Conservation (phyloP, 2,329 filamentous ascomycete genomes). For the Oidium heveae region DNA sequence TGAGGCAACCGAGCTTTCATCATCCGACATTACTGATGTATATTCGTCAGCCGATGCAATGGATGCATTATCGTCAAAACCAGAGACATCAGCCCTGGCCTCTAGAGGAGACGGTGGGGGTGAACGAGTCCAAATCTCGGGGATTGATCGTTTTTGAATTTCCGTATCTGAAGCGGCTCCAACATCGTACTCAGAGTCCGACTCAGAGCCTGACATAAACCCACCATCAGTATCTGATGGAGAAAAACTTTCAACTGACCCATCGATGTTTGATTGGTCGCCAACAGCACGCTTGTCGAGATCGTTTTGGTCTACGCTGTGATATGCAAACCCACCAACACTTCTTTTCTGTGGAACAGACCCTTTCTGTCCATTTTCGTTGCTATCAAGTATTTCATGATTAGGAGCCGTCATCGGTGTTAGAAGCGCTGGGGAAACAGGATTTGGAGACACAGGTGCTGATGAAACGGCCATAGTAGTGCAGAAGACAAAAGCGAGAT, state of each 20-base stretch:
- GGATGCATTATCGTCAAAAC: too few species aligned
- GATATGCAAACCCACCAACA: background rate
- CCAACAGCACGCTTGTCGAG: too few species aligned
- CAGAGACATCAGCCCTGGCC: too few species aligned
- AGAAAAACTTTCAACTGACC: background rate
- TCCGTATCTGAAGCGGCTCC: background rate
- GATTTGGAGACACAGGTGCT: constrained; percentile 2
- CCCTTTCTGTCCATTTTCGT: background rate
- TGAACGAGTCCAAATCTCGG: too few species aligned
- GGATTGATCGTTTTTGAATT: too few species aligned
- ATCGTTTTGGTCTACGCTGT: background rate
- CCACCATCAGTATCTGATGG: background rate
- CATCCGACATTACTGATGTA: too few species aligned
- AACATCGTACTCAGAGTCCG: background rate
- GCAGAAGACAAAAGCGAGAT: constrained; percentile 9
- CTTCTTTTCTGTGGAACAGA: background rate
- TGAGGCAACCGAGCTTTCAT: too few species aligned
- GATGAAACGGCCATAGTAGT: constrained; percentile 8
- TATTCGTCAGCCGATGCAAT: too few species aligned
- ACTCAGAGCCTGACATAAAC: background rate
- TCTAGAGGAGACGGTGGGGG: too few species aligned
- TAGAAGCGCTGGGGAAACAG: background rate
- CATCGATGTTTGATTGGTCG: background rate
- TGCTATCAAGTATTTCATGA: background rate
- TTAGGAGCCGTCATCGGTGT: constrained; percentile 1